These are phyloP conservation scores for Passalora sequoiae DNA, from an alignment of 2,329 filamentous ascomycete species.

Conservation along the genomic window DNA sequence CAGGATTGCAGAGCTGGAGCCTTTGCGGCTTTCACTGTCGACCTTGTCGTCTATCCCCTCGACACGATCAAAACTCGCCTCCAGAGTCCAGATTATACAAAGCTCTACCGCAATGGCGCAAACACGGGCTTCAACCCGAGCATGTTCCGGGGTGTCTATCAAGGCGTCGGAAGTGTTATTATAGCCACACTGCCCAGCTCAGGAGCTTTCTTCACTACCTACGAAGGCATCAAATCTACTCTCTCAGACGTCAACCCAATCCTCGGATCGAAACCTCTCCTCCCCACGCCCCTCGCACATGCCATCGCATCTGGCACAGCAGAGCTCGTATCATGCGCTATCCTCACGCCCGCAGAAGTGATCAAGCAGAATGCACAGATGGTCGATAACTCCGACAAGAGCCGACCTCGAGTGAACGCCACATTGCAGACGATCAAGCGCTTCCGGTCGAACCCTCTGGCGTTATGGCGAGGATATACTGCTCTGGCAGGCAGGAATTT, in stretches of 20 bases:
- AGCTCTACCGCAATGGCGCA: slow-evolving; percentile 56
- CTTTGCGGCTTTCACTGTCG: slow-evolving; percentile 52
- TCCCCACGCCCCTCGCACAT: slow-evolving; percentile 67
- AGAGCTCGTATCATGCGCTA: slow-evolving; percentile 78
- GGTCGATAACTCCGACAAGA: slow-evolving; percentile 46
- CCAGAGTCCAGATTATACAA: slow-evolving; percentile 70
- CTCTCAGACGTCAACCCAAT: slow-evolving; percentile 51
- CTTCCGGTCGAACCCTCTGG: slow-evolving; percentile 54
- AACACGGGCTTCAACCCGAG: slow-evolving; percentile 52
- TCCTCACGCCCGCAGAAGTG: slow-evolving; percentile 83
- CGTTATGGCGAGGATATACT: slow-evolving; percentile 66
- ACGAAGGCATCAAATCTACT: slow-evolving; percentile 67
- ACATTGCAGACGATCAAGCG: slow-evolving; percentile 53
- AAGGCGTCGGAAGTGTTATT: slow-evolving; percentile 79
- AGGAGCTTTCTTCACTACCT: slow-evolving; percentile 84
- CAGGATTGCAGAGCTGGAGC: slow-evolving; percentile 7
- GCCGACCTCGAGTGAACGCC: slow-evolving; percentile 38
- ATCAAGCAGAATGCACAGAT: slow-evolving; percentile 94
- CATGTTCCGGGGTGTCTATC: slow-evolving; percentile 71
- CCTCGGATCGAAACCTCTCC: slow-evolving; percentile 36
- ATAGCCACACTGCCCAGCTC: slow-evolving; percentile 85
- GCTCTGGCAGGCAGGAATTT: slow-evolving; percentile 77
- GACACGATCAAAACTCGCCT: slow-evolving; percentile 86
- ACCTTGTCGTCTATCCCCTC: slow-evolving; percentile 78
- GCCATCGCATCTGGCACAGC: slow-evolving; percentile 67